Percentiles rank a stretch among this genome's conserved stretches.
phyloP scores from a whole-genome alignment of 352 stramenopile genomes.

The Globisporangium perplexum region DNA sequence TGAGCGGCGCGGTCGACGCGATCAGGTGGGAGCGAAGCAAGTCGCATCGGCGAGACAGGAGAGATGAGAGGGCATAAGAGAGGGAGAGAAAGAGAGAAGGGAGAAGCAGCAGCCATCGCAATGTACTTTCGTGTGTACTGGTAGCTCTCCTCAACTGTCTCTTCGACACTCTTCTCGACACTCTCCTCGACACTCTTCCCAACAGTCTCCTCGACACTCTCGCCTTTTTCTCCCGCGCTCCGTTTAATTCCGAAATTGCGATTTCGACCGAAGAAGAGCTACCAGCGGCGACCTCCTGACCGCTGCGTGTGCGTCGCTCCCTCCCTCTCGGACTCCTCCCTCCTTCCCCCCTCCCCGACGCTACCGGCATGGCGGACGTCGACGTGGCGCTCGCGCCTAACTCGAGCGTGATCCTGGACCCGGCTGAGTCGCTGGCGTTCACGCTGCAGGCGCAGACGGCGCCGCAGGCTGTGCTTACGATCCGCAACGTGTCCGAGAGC shows the following conservation, averaged over 20 bases:
- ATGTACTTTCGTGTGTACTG: neutral
- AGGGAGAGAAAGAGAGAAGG: neutral
- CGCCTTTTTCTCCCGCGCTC: neutral
- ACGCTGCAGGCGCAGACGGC: conserved; percentile 51
- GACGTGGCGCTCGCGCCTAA: conserved; percentile 61
- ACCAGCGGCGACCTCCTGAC: neutral
- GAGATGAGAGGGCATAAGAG: too few species aligned
- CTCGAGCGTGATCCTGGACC: conserved; percentile 76
- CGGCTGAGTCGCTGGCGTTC: conserved; percentile 78
- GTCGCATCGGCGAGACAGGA: too few species aligned
- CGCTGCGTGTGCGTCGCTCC: too few species aligned
- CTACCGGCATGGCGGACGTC: conserved; percentile 36
- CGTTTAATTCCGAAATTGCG: neutral
- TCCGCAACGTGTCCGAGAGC: conserved; percentile 75
- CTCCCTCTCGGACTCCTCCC: neutral
- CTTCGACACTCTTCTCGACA: neutral
- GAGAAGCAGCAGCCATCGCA: neutral
- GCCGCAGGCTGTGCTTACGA: conserved; percentile 75
- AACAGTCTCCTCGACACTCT: neutral
- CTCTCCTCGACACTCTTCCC: neutral
- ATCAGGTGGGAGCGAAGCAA: too few species aligned
- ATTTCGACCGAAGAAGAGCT: neutral
- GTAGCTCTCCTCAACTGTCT: neutral
- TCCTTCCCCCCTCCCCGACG: neutral
- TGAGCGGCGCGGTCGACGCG: conserved; percentile 15